Evolutionary conservation across 805 yeast genomes (phyloP).

Genomic region (Starmerella davenportii): DNA sequence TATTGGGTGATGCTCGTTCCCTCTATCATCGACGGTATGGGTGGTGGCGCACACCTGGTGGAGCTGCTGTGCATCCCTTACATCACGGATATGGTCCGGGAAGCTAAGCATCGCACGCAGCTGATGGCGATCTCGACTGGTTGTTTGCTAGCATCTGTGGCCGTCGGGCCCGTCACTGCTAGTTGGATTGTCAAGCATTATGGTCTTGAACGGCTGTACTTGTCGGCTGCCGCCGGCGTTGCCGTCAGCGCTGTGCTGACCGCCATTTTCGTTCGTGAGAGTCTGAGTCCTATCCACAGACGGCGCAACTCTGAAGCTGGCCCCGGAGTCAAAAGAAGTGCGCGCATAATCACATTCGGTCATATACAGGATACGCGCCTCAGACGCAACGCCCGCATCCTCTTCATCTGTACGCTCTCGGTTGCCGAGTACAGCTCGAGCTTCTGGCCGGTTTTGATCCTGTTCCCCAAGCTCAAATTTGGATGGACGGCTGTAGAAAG

Average conservation of each 20-base stretch:
- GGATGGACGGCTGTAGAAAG: conserved; percentile 22
- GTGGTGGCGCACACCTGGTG: conserved; percentile 10
- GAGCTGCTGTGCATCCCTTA: conserved; percentile 13
- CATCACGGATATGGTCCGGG: conserved; percentile 15
- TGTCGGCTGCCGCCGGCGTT: conserved; percentile 4
- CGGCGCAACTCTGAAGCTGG: conserved; percentile 11
- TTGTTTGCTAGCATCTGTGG: conserved; percentile 13
- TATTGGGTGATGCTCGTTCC: conserved; percentile 17
- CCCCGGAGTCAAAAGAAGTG: conserved; percentile 3
- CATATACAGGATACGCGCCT: conserved; percentile 8
- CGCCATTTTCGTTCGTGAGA: conserved; percentile 11
- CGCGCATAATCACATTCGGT: conserved; percentile 10
- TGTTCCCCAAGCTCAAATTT: conserved; percentile 20
- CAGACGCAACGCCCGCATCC: conserved; percentile 16
- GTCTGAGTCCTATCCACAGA: conserved; percentile 11
- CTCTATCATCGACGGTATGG: conserved; percentile 11
- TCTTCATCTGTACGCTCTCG: conserved; percentile 11
- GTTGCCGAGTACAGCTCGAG: conserved; percentile 13
- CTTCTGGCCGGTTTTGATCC: conserved; percentile 11
- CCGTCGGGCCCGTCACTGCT: conserved; percentile 16
- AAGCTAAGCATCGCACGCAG: conserved; percentile 12
- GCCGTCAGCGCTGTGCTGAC: conserved; percentile 5
- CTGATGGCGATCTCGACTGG: conserved; percentile 15
- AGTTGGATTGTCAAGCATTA: conserved; percentile 8
- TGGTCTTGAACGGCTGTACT: conserved; percentile 12